Evolutionary conservation across 2,329 filamentous ascomycete species (phyloP), one percentile per base, ranked within the genome.

Genomic region (Lithohypha guttulata): DNA sequence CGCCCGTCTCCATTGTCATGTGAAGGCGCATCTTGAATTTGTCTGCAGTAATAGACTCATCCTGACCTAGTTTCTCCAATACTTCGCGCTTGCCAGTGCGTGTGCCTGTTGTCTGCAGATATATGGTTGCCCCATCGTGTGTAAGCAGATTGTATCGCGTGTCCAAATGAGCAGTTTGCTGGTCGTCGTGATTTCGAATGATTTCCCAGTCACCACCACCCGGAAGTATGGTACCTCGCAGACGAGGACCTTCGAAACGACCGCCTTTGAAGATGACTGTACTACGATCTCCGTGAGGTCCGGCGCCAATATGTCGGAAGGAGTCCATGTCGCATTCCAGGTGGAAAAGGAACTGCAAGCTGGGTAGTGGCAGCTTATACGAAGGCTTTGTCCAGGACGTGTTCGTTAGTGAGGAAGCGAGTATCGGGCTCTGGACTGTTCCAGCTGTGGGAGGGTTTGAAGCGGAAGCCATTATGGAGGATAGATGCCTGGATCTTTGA

Each of bases 1-100:
- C 50, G 4, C 51, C 53, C 19, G 48, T 54, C 36, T 56, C 53
- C 31, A 56, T 48, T 3, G 42, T 54, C 25, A 55, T 34, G 34
- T 55, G 37, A 34, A 56, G 41, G 1, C 52, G 47, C 52, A 56
- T 56, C 40, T 48, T 39, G 41, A 49, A 56, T 23, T 55, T 45
- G 41, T 51, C 49, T 11, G 49, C 36, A 2, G 28, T 43, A 33
- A 49, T 53, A 14, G 21, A 27, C 34, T 41, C 48, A 29, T 49
- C 48, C 15, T 53, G 46, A 11, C 50, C 49, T 11, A 55, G 33
- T 19, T 47, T 51, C 41, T 53, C 43, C 22, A 53, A 31, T 0
- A 54, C 43, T 2, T 38, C 23, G 21, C 47, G 49, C 32, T 42
- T 41, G 5, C 53, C 52, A 8, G 50, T 56, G 14, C 50, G 33